A percentile compares a stretch with the other conserved stretches of the same genome.
Evolutionary conservation across 371 early-diverging fungal species (phyloP).

Genomic region (Haplosporangium sp.): DNA sequence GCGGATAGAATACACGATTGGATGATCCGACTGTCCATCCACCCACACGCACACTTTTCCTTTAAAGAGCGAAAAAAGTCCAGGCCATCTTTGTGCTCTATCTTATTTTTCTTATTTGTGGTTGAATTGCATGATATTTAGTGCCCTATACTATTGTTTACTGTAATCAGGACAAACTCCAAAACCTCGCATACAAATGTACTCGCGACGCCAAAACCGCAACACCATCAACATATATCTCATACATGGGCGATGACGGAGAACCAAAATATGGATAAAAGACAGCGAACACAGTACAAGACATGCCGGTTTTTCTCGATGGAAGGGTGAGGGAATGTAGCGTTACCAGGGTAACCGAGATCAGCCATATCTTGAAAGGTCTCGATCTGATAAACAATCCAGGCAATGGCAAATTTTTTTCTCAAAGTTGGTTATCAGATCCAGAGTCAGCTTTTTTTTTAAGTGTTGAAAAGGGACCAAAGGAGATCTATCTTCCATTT

Average conservation of each 20-base stretch:
- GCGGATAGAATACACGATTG: too few relatives aligned
- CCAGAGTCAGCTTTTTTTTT: slow-evolving; percentile 46
- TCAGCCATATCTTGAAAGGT: neutral
- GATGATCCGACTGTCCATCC: too few relatives aligned
- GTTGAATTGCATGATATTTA: too few relatives aligned
- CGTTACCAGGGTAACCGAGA: slow-evolving; percentile 2
- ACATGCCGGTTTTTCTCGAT: neutral
- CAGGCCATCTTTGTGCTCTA: too few relatives aligned
- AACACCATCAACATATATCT: too few relatives aligned
- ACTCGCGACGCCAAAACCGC: too few relatives aligned
- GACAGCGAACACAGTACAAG: neutral
- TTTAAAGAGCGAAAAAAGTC: too few relatives aligned
- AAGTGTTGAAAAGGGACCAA: neutral
- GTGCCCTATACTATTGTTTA: too few relatives aligned
- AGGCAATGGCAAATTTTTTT: slow-evolving; percentile 3
- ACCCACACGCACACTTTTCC: too few relatives aligned
- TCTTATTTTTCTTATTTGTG: too few relatives aligned
- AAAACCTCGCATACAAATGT: too few relatives aligned
- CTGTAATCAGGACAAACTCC: too few relatives aligned
- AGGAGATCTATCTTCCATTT: slow-evolving; percentile 5
- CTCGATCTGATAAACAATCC: slow-evolving; percentile 32
- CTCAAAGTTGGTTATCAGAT: slow-evolving; percentile 21
- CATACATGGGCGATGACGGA: neutral
- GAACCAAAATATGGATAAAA: neutral
- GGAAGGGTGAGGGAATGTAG: neutral